Base-by-base conservation (phyloP, 345 rosid genomes). In the Aquilaria sinensis region DNA sequence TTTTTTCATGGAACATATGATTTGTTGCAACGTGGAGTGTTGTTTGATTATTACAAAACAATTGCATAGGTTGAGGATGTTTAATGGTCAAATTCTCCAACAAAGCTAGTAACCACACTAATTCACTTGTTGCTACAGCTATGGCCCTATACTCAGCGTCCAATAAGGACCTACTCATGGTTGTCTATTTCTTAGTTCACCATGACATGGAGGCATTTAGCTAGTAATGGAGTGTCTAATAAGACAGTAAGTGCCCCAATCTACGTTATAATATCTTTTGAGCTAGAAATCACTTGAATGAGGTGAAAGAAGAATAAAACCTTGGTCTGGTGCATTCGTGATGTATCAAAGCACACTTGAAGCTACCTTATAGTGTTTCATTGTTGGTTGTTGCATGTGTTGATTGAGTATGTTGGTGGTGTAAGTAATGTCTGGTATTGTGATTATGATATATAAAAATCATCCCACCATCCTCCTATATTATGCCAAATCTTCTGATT, bases 131-230 rank as follows among this genome's bases (percentile, higher is more conserved):
- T 2, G 51, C 31, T 3, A 23, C 45, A 1, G 50, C 45, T 65
- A 64, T 64, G 14, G 74, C 60, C 1, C 61, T 41, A 47, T 70
- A 59, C 34, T 64, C 31, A 2, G 60, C 57, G 31, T 63, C 50
- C 5, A 9, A n/a, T 0, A 50, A 70, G 0, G 64, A 70, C 0
- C 56, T 12, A 45, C 51, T 43, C 4, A 31, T 46, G 1, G n/a
- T 37, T 7, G 52, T 31, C 9, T 70, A 30, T 15, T 64, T 58
- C 23, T 31, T 30, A 3, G 53, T 57, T 9, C 58, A 51, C 47
- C 50, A 57, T 4, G 69, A 70, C 0, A 58, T 23, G 0, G 52
- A 62, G 9, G 31, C 13, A 15, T 46, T 43, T 53, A 64, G 1
- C 61, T 23, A 3, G 53, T 70, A 0, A n/a, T n/a, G 6, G 74